phyloP scores from a whole-genome alignment of 129 eudicot species.

The Lactuca saligna region DNA sequence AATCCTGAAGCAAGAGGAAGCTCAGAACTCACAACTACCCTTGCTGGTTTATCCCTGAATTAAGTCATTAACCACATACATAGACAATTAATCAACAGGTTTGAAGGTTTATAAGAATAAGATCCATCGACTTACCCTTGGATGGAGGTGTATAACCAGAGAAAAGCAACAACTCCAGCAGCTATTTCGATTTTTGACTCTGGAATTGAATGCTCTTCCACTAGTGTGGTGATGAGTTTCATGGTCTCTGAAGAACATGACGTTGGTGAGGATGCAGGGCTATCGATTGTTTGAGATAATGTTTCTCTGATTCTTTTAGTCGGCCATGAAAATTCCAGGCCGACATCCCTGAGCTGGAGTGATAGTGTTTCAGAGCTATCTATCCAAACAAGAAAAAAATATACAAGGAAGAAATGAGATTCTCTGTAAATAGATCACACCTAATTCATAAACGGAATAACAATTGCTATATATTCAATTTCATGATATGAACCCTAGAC shows the following conservation, averaged over 20 bases:
- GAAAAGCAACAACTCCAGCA: conserved; percentile 84
- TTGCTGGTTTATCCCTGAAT: conserved; percentile 78
- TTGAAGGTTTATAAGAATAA: background rate
- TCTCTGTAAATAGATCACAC: background rate
- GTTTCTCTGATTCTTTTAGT: conserved; percentile 58
- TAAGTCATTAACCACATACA: conserved; percentile 17
- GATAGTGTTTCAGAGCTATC: conserved; percentile 34
- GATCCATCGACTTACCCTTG: conserved; percentile 50
- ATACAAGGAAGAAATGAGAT: background rate
- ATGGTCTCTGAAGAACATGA: conserved; percentile 68
- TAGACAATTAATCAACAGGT: background rate
- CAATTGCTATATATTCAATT: background rate
- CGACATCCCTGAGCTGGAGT: conserved; percentile 79
- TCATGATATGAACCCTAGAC: background rate
- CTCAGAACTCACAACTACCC: conserved; percentile 71
- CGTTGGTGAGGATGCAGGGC: conserved; percentile 54
- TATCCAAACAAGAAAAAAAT: background rate
- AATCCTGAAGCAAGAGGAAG: conserved; percentile 94
- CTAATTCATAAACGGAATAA: background rate
- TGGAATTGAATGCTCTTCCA: conserved; percentile 74
- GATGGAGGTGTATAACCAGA: conserved; percentile 83
- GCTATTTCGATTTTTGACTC: conserved; percentile 72
- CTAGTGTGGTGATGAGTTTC: conserved; percentile 50
- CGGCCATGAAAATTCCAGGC: conserved; percentile 82
- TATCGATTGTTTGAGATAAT: conserved; percentile 45